A percentile compares a stretch with the other conserved stretches of the same genome.
phyloP scores from a whole-genome alignment of 345 rosid species.

The Eutrema yunnanense region DNA sequence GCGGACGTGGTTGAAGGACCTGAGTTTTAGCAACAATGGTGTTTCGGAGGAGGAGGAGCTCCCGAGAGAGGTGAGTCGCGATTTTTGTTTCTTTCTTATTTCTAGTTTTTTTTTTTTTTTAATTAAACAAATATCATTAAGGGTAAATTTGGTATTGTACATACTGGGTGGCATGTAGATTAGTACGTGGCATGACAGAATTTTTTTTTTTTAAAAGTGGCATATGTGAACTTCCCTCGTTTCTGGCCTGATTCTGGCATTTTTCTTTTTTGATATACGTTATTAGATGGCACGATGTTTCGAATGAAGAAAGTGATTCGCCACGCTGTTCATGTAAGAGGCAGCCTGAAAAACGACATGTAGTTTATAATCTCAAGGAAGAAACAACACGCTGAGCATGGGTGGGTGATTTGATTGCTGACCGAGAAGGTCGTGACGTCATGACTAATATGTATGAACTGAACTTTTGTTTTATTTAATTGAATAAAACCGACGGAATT shows the following conservation, averaged over 20 bases:
- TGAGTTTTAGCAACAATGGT: no score
- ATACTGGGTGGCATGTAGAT: no score
- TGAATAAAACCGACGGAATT: background rate
- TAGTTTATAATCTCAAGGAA: background rate
- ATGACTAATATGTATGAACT: background rate
- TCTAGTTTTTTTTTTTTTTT: no score
- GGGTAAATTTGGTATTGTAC: no score
- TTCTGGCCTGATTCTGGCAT: background rate
- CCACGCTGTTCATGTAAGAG: background rate
- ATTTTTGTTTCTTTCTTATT: no score
- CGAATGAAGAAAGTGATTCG: background rate
- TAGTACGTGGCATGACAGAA: no score
- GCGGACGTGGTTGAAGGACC: no score
- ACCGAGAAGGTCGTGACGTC: slow-evolving; percentile 2
- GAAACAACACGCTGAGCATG: background rate
- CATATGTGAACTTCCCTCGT: no score
- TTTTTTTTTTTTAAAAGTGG: no score
- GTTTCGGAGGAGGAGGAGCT: no score
- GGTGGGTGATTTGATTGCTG: background rate
- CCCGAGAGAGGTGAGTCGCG: no score
- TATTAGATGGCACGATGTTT: slow-evolving; percentile 6
- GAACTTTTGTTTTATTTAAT: background rate
- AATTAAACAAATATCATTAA: no score
- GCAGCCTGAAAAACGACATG: background rate
- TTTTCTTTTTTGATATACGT: background rate